These are phyloP conservation scores for Lachancea lanzarotensis DNA, from an alignment of 805 yeast species.

Conservation along the genomic window DNA sequence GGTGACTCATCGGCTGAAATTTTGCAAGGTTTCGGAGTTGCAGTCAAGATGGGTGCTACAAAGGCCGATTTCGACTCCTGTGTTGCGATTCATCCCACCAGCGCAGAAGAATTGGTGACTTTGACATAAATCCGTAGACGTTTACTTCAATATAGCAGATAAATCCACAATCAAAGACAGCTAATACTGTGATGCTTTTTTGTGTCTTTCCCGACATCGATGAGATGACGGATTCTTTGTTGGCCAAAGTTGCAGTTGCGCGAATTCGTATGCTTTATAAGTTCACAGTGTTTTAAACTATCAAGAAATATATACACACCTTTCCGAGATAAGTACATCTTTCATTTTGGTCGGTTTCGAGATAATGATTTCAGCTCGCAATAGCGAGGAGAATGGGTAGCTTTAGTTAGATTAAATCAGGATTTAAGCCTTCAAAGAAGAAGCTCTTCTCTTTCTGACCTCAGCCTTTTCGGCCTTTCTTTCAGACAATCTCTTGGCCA, in stretches of 20 bases:
- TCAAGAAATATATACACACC: constrained; percentile 14
- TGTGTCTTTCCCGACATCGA: too few relatives aligned
- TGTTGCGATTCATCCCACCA: constrained; percentile 98
- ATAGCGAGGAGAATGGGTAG: not conserved
- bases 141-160: too few relatives aligned
- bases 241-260: not conserved
- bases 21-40: constrained; percentile 97
- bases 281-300: constrained; percentile 12
- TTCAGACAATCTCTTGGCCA: constrained; percentile 97
- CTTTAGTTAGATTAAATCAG: not conserved
- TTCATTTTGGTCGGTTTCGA: constrained; percentile 4
- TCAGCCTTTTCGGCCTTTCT: constrained; percentile 98
- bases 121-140: constrained; percentile 20
- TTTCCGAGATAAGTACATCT: constrained; percentile 13
- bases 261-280: not conserved
- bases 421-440: constrained; percentile 84
- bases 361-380: constrained; percentile 3
- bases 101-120: constrained; percentile 96
- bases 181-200: not conserved
- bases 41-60: constrained; percentile 98
- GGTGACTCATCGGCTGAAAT: constrained; percentile 92
- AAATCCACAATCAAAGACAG: not conserved
- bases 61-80: constrained; percentile 90
- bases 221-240: not conserved
- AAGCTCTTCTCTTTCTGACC: constrained; percentile 99